Base-by-base conservation (phyloP, 306 rosid genomes). In the Herpetospermum pedunculosum region DNA sequence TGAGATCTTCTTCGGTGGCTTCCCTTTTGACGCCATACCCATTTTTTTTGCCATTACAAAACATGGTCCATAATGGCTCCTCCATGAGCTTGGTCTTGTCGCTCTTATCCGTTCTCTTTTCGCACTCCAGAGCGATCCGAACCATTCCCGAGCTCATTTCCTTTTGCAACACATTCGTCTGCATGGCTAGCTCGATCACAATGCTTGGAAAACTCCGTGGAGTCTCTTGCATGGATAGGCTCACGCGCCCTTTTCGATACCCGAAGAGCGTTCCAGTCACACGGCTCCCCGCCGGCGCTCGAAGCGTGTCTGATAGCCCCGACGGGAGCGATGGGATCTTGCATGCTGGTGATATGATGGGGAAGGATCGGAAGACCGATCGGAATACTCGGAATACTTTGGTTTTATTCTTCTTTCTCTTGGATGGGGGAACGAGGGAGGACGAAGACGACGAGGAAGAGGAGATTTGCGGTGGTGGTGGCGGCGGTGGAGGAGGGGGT, bases 111-210 rank as follows among this genome's bases (percentile, higher is more conserved):
- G 60, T 14, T 4, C 90, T 47, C 79, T 88, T 92, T 16, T 92
- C 98, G 54, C 96, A 87, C 35, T 92, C 98, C 0, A 92, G 85
- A 3, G 98, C 97, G 1, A 92, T 79, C 59, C 98, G 76, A 0
- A 90, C 90, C 96, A 88, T 88, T 13, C 97, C 97, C 0, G 81
- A 80, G 5, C 86, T 83, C 90, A 92, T 81, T 70, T 92, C 97
- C 60, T 79, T 92, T 34, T 90, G 97, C 4, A 92, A 19, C 11
- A 62, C 72, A 44, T 25, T 79, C 2, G 89, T 92, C 1, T 88
- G 98, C 78, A 88, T 83, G 75, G 97, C 91, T 8, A 92, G 70
- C 69, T 92, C 97, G 0, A 92, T 30, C 30, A 92, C 84, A 1
- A 81, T 11, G 5, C 81, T 73, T 0, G 98, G 97, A 0, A 85